These are phyloP conservation scores for Cryptococcus jaspeensis DNA, from an alignment of 1,284 basidiomycete genomes.

Conservation along the genomic window DNA sequence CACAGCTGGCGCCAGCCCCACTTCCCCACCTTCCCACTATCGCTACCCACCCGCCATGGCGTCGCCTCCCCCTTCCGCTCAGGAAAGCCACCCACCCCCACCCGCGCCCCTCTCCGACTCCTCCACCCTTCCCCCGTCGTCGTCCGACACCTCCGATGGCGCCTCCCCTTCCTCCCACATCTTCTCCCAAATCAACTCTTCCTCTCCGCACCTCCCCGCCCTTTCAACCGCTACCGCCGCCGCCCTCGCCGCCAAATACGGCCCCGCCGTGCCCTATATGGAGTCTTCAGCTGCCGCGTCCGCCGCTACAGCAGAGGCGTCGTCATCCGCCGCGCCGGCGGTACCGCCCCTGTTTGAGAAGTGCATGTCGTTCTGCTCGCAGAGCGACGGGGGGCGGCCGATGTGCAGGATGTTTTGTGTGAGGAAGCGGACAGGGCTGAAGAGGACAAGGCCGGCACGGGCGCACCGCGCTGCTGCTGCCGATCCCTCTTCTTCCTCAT, in stretches of 20 bases:
- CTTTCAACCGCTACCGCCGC: constrained; percentile 6
- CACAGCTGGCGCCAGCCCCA: neutral
- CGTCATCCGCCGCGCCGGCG: neutral
- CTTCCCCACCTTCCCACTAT: neutral
- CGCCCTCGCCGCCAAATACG: constrained; percentile 12
- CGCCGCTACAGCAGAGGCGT: neutral
- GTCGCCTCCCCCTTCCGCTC: neutral
- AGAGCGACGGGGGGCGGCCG: constrained; percentile 29
- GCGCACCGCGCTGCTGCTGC: neutral
- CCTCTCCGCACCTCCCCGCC: neutral
- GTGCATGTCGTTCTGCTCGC: constrained; percentile 43
- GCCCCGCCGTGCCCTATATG: constrained; percentile 12
- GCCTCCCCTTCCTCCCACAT: constrained; percentile 4
- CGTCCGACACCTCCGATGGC: neutral
- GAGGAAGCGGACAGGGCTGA: constrained; percentile 26
- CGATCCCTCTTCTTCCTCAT: neutral
- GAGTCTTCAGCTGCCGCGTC: neutral
- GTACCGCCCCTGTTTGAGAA: constrained; percentile 33
- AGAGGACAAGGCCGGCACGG: constrained; percentile 25
- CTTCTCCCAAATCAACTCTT: constrained; percentile 7
- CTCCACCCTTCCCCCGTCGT: neutral
- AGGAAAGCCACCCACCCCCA: neutral
- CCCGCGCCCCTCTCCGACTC: neutral
- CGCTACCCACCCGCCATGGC: neutral
- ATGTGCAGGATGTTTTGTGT: constrained; percentile 46